Base-by-base conservation (phyloP, 129 eudicot species). In the Pittosporum tobira region DNA sequence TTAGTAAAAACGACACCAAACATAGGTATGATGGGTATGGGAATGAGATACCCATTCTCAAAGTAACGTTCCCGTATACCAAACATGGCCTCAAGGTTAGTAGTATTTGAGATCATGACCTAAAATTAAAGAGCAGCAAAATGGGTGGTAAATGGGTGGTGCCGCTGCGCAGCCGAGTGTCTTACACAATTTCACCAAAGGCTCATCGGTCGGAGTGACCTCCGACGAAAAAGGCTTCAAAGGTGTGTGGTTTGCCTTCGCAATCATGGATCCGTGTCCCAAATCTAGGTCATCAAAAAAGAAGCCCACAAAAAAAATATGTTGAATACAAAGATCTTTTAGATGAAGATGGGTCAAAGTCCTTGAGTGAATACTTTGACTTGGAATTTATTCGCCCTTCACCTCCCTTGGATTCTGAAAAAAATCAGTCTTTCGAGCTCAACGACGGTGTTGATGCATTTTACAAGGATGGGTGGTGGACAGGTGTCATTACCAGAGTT, bases 401-500 rank as follows among this genome's bases (percentile, higher is more conserved):
- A 5, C 94, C 89, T 4, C 73, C 80, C 4, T 21, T 61, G 7
- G 75, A 57, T 1, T 25, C 54, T 5, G 27, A 22, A 14, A 59
- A 47, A 10, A 8, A 40, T 5, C 25, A 55, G 51, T 27, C 45
- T 25, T 87, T 86, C n/a, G 66, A 84, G 30, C 29, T 70, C 31
- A 26, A 64, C 74, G 96, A 83, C 66, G 67, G 72, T 61, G 94
- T 86, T 13, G 98, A 91, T 42, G 96, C 88, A 16, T 83, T 61
- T 52, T 76, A 68, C 66, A 52, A 54, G 7, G 94, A 83, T 59
- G 96, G 94, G 1, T 91, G 99, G 94, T 91, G 96, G 91, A 78
- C 81, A 9, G 96, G 99, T 2, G 83, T 77, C 28, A 72, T 87
- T 27, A 73, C 76, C 6, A 24, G 46, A 0, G 73, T 81, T 14